Percentiles rank a stretch among this genome's conserved stretches.
Conservation (phyloP, 192 early-diverging fungal genomes). For the Umbelopsis ramanniana region DNA sequence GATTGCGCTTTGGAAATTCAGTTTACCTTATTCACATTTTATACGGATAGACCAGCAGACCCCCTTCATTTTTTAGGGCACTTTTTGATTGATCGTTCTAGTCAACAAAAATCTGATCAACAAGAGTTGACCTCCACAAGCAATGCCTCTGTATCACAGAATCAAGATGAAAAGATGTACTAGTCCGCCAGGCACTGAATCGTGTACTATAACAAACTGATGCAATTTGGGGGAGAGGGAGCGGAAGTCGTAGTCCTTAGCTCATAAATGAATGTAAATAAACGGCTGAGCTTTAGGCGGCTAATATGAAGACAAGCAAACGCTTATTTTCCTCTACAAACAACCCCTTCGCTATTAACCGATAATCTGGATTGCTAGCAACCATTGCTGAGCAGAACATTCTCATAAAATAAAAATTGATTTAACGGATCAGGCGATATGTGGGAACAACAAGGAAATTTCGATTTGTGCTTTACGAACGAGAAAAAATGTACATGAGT, state of each 20-base stretch:
- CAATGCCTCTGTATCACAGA: background rate
- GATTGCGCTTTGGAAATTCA: background rate
- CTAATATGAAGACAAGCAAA: no score
- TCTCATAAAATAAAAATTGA: background rate
- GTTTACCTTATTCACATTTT: background rate
- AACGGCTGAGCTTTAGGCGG: no score
- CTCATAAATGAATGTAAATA: no score
- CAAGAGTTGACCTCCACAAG: background rate
- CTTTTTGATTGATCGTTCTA: conserved; percentile 36
- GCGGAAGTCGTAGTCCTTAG: no score
- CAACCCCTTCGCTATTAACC: no score
- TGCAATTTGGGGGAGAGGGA: no score
- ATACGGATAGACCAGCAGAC: conserved; percentile 42
- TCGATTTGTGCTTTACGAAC: background rate
- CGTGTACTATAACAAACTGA: background rate
- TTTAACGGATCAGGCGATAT: background rate
- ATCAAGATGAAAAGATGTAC: background rate
- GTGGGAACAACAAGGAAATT: background rate
- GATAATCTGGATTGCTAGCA: no score
- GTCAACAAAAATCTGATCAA: conserved; percentile 16
- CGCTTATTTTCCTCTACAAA: no score
- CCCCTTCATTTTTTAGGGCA: conserved; percentile 53
- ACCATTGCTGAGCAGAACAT: no score
- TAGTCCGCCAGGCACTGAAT: background rate
- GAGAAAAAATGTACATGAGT: background rate